Conservation (phyloP, 371 early-diverging fungal genomes). For the Mortierella sp. region DNA sequence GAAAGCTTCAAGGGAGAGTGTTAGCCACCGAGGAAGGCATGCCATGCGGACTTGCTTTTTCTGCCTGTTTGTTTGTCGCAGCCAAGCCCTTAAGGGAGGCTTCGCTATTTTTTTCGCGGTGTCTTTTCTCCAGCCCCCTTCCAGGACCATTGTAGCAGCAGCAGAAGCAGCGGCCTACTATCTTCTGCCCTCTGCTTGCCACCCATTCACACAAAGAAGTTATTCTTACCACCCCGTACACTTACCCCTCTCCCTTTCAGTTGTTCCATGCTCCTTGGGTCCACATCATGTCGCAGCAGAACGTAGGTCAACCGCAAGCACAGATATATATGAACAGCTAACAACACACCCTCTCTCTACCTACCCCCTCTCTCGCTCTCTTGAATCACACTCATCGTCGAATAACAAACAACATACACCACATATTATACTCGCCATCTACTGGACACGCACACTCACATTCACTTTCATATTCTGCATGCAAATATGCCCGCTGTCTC, state of each 20-base stretch:
- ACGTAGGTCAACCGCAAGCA: not conserved
- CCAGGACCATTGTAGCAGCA: too few relatives aligned
- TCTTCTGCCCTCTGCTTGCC: not conserved
- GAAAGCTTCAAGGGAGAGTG: not conserved
- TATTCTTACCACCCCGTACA: not conserved
- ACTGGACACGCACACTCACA: not conserved
- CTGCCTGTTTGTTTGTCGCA: slow-evolving; percentile 8
- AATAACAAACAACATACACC: not conserved
- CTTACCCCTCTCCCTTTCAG: not conserved
- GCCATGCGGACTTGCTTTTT: not conserved
- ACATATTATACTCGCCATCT: too few relatives aligned
- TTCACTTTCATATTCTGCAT: not conserved
- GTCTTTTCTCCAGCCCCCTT: not conserved
- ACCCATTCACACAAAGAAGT: not conserved
- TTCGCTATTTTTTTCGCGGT: slow-evolving; percentile 7
- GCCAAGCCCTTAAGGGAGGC: not conserved
- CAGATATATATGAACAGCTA: not conserved
- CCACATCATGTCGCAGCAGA: slow-evolving; percentile 18
- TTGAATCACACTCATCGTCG: not conserved
- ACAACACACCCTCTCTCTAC: not conserved
- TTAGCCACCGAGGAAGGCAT: not conserved
- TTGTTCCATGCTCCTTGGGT: slow-evolving; percentile 15
- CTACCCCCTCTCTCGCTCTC: not conserved
- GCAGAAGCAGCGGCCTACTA: not conserved
- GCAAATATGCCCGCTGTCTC: not conserved